Base-by-base conservation (phyloP, 345 rosid species). In the Stellera chamaejasme region DNA sequence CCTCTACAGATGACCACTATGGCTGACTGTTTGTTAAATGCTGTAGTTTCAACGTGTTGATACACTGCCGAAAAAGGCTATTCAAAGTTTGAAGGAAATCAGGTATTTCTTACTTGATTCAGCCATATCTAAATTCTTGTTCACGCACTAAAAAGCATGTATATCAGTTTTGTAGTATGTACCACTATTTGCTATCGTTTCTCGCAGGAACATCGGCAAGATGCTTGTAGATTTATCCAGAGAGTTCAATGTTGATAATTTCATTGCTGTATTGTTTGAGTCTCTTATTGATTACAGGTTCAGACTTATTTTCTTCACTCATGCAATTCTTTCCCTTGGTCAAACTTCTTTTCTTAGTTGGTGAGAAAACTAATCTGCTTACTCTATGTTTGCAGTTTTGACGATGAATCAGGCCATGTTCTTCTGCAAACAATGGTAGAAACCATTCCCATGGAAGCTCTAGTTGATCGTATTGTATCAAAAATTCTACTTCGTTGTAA, bases 171-270 rank as follows among this genome's bases (percentile, higher is more conserved):
- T 19, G 11, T 19, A 50, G 36, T 48, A 4, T 45, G 51, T 59
- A 42, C 51, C 9, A 8, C 50, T 55, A 54, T 23, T 28, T 32
- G 45, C 53, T 58, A 55, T 28, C 47, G 56, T 13, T 64, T 41
- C 56, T 49, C 56, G 69, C 4, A 93, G 99, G 78, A 85, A 80
- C 68, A 65, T 84, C 52, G 67, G 77, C 47, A 82, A 68, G 50
- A 66, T 84, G 67, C 89, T 93, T 61, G 60, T 65, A 65, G 85
- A 69, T 58, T 66, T 93, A 55, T 84, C 94, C 26, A 67, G 73
- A 68, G 94, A 81, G 71, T 93, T 84, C 68, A 82, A 82, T 58
- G 75, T 84, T 28, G 89, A 87, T 67, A 84, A 65, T 55, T 93
- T 93, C 78, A 72, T 89, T 64, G 72, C 72, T 36, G 61, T 80